Evolutionary conservation across 1,284 basidiomycete genomes (phyloP), one percentile per base, ranked within the genome.

Genomic region (Erythrobasidium hasegawianum): DNA sequence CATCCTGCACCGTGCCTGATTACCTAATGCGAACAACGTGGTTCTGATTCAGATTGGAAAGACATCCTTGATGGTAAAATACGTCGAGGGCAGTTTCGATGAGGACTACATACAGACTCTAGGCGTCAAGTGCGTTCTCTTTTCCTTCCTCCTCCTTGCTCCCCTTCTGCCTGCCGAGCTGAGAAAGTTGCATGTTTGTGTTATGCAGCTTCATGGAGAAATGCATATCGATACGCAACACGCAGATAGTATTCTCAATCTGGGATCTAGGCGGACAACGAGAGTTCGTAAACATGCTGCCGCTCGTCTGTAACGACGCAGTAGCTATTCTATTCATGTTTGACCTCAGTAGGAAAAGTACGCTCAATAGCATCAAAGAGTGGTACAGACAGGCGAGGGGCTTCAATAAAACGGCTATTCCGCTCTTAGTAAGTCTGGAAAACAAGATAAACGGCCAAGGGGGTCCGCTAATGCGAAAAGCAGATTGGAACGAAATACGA

Each of bases 321-420:
- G 92, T 97, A 55, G 95, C 95, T 33, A 96, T 98, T 75, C 83
- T 98, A 45, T 98, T 97, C 86, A 97, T 97, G 95, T 98, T 98
- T 77, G 95, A 98, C 81, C 83, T 98, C 55, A 91, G 91, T 64
- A 85, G 95, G 73, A 97, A 97, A 80, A 90, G 89, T 59, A 98
- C 95, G 45, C 80, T 98, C 70, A 97, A 97, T 79, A 93, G 54
- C 18, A 90, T 98, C 75, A 97, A 97, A 79, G 95, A 97, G 78
- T 97, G 95, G 95, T 97, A 97, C 82, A 84, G 95, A 74, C 95
- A 97, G 81, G 93, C 93, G 52, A 82, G 95, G 71, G 95, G 95
- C 8, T 97, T 97, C 81, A 97, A 97, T 81, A 97, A 96, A 91
- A 95, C 90, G 29, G 92, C 93, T 49, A 95, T 95, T 77, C 93